These are phyloP conservation scores for Beauveria varroae DNA, from an alignment of 2,329 filamentous ascomycete genomes.

Conservation along the genomic window DNA sequence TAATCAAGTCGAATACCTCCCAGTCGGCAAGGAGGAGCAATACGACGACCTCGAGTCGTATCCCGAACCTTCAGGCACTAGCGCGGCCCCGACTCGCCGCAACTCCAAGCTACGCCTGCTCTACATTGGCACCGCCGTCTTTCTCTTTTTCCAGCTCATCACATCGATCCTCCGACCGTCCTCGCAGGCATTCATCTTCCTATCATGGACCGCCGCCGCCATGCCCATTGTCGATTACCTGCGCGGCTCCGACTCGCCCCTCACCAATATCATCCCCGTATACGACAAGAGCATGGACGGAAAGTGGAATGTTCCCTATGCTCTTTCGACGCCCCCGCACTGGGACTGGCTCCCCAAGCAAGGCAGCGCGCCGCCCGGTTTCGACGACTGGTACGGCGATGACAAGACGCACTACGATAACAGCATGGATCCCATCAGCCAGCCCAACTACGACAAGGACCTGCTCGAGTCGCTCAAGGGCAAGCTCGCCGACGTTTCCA, in stretches of 20 bases:
- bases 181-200: constrained; percentile 24
- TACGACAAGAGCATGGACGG: constrained; percentile 16
- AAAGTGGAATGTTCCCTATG: constrained; percentile 19
- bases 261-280: constrained; percentile 19
- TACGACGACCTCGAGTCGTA: constrained; percentile 7
- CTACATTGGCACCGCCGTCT: constrained; percentile 14
- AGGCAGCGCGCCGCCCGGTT: constrained; percentile 11
- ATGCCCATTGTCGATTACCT: constrained; percentile 28
- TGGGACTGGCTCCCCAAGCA: constrained; percentile 20
- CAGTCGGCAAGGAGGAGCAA: constrained; percentile 20
- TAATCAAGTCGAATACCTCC: constrained; percentile 13
- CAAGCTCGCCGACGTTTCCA: constrained; percentile 23
- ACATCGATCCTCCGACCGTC: constrained; percentile 19
- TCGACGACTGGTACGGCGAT: constrained; percentile 23
- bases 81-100: not conserved
- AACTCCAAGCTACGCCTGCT: not conserved
- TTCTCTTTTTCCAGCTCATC: constrained; percentile 17
- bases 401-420: constrained; percentile 26
- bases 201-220: constrained; percentile 27
- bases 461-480: constrained; percentile 21
- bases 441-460: constrained; percentile 31
- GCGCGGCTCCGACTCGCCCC: constrained; percentile 19
- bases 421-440: constrained; percentile 29
- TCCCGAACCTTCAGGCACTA: not conserved
- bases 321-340: constrained; percentile 16